Conservation (phyloP, 192 early-diverging fungal species). For the Backusella parvicylindrica region DNA sequence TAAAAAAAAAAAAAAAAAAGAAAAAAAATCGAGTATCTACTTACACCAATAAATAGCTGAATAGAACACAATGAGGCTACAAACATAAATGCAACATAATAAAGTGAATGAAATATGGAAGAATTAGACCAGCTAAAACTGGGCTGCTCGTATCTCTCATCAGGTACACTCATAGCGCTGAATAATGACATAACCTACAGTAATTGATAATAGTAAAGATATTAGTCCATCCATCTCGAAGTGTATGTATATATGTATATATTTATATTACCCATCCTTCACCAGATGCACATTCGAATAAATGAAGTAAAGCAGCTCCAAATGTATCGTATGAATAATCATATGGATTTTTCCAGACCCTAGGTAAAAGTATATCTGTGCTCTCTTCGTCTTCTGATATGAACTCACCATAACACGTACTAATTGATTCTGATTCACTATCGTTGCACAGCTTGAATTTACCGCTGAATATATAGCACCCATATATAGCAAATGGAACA, state of each 20-base stretch:
- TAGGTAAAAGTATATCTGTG: constrained; percentile 5
- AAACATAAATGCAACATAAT: constrained; percentile 30
- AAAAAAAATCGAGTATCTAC: not conserved
- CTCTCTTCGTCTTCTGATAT: not conserved
- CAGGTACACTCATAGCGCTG: constrained; percentile 23
- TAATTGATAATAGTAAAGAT: not conserved
- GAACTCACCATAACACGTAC: constrained; percentile 20
- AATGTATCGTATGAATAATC: constrained; percentile 23
- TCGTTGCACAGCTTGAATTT: constrained; percentile 23
- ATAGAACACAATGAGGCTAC: constrained; percentile 22
- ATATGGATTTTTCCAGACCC: constrained; percentile 28
- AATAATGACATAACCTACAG: constrained; percentile 20
- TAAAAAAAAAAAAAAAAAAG: not conserved
- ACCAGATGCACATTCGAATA: constrained; percentile 23
- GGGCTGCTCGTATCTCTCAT: not conserved
- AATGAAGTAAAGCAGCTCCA: constrained; percentile 13
- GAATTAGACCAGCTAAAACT: constrained; percentile 11
- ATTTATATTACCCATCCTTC: constrained; percentile 25
- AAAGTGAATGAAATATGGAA: constrained; percentile 16
- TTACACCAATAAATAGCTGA: constrained; percentile 34
- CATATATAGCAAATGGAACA: constrained; percentile 33
- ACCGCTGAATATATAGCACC: constrained; percentile 19
- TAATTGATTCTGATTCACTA: not conserved
- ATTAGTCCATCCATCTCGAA: not conserved
- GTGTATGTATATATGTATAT: not conserved